Evolutionary conservation across 1,284 basidiomycete genomes (phyloP).

Genomic region (Ceratobasidium sp.): DNA sequence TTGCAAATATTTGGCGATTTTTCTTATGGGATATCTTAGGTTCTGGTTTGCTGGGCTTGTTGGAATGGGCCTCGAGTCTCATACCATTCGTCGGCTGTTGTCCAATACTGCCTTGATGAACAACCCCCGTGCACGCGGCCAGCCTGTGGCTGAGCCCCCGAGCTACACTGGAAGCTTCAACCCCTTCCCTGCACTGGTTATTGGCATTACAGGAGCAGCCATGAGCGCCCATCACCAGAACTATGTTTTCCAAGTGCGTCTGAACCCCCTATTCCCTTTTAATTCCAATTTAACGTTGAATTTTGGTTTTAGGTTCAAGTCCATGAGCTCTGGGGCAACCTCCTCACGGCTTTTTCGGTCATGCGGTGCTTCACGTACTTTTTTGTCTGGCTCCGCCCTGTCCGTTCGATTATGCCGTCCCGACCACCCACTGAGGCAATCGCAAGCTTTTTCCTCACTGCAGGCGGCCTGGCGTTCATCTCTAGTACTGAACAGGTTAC

Average conservation of each 20-base stretch:
- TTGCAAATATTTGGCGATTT: too few species aligned
- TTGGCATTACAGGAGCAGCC: conserved; percentile 91
- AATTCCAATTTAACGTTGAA: conserved; percentile 51
- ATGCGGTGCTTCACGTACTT: conserved; percentile 90
- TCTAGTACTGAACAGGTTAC: conserved; percentile 91
- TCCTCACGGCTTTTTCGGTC: conserved; percentile 84
- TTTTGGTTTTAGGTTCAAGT: too few species aligned
- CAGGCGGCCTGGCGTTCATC: conserved; percentile 92
- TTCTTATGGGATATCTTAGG: conserved; percentile 66
- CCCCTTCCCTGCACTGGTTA: conserved; percentile 92
- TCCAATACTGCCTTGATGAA: conserved; percentile 50
- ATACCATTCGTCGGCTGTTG: conserved; percentile 64
- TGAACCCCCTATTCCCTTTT: not conserved
- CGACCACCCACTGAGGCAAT: conserved; percentile 94
- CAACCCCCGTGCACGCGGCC: conserved; percentile 35
- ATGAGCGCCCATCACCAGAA: conserved; percentile 96
- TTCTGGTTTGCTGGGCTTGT: conserved; percentile 94
- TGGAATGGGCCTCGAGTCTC: conserved; percentile 91
- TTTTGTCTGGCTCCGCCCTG: conserved; percentile 86
- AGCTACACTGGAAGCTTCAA: conserved; percentile 88
- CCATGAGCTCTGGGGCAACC: conserved; percentile 90
- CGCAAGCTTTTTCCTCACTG: conserved; percentile 86
- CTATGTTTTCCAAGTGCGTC: conserved; percentile 81
- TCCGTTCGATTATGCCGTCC: conserved; percentile 82
- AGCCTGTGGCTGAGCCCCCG: conserved; percentile 68